Evolutionary conservation across 2,329 filamentous ascomycete genomes (phyloP).

Genomic region (Neonectria ditissima): DNA sequence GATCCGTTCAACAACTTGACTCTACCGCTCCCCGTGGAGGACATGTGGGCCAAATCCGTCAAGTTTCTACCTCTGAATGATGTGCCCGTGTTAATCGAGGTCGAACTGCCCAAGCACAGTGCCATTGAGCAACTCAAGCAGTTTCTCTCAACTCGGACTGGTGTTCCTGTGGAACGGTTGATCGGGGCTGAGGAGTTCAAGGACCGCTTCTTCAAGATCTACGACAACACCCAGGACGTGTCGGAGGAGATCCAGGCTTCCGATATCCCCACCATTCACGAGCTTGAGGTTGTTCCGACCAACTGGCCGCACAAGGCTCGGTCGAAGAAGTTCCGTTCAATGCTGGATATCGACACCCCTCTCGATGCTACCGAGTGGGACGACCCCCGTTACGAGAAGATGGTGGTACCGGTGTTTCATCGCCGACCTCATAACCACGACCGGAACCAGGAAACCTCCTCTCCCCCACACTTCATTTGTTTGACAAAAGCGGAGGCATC

Average conservation of each 20-base stretch:
- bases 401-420: slow-evolving; percentile 80
- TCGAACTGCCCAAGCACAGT: slow-evolving; percentile 84
- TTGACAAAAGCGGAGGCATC: slow-evolving; percentile 78
- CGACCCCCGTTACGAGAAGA: slow-evolving; percentile 70
- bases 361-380: slow-evolving; percentile 65
- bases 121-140: slow-evolving; percentile 77
- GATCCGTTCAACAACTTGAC: slow-evolving; percentile 97
- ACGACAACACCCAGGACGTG: slow-evolving; percentile 75
- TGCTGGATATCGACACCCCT: slow-evolving; percentile 61
- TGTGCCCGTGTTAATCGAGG: slow-evolving; percentile 75
- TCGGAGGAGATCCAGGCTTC: slow-evolving; percentile 78
- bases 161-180: slow-evolving; percentile 73
- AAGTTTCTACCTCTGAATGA: slow-evolving; percentile 83
- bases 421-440: slow-evolving; percentile 56
- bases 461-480: slow-evolving; percentile 77
- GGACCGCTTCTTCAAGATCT: slow-evolving; percentile 87
- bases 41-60: slow-evolving; percentile 80
- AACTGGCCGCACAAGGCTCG: slow-evolving; percentile 74
- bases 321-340: slow-evolving; percentile 61
- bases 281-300: slow-evolving; percentile 82
- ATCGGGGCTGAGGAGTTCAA: slow-evolving; percentile 87
- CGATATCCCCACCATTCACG: slow-evolving; percentile 76
- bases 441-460: slow-evolving; percentile 46
- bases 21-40: slow-evolving; percentile 88
- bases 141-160: slow-evolving; percentile 75